These are phyloP conservation scores for Dionaea muscipula DNA, from an alignment of 179 eudicot species.

Conservation along the genomic window DNA sequence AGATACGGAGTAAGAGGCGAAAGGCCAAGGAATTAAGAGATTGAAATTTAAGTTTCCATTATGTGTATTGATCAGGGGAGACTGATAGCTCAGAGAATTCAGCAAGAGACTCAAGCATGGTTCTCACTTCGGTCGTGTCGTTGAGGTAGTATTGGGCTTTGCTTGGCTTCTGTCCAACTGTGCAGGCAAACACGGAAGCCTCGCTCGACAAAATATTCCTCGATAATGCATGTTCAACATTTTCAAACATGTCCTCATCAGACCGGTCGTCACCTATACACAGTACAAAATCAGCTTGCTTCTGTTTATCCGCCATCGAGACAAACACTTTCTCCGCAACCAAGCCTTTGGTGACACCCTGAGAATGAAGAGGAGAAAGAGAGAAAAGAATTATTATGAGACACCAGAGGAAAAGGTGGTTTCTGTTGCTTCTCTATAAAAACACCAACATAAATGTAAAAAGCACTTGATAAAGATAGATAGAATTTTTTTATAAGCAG, in stretches of 20 bases:
- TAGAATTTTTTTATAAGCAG: too few species aligned
- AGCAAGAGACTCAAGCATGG: slow-evolving; percentile 61
- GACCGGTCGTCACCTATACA: slow-evolving; percentile 86
- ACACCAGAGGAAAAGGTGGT: too few species aligned
- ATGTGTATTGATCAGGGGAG: slow-evolving; percentile 23
- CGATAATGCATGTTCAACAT: slow-evolving; percentile 42
- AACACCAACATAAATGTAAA: too few species aligned
- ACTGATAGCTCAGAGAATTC: slow-evolving; percentile 43
- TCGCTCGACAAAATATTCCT: slow-evolving; percentile 36
- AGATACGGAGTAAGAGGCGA: too few species aligned
- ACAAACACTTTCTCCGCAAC: slow-evolving; percentile 63
- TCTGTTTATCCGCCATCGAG: slow-evolving; percentile 51
- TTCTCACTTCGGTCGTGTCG: slow-evolving; percentile 56
- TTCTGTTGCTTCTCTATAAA: too few species aligned
- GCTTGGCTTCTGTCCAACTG: slow-evolving; percentile 87
- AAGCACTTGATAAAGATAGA: too few species aligned
- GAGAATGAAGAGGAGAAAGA: slow-evolving; percentile 1
- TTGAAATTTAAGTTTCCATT: too few species aligned
- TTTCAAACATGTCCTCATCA: slow-evolving; percentile 88
- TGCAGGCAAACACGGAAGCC: slow-evolving; percentile 64
- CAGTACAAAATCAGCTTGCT: slow-evolving; percentile 65
- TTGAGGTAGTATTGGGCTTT: slow-evolving; percentile 77
- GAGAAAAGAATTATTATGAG: not conserved
- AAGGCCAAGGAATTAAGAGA: too few species aligned
- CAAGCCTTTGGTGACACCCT: slow-evolving; percentile 72